Base-by-base conservation (phyloP, 208 protist genomes). In the Crithidia expoeki region DNA sequence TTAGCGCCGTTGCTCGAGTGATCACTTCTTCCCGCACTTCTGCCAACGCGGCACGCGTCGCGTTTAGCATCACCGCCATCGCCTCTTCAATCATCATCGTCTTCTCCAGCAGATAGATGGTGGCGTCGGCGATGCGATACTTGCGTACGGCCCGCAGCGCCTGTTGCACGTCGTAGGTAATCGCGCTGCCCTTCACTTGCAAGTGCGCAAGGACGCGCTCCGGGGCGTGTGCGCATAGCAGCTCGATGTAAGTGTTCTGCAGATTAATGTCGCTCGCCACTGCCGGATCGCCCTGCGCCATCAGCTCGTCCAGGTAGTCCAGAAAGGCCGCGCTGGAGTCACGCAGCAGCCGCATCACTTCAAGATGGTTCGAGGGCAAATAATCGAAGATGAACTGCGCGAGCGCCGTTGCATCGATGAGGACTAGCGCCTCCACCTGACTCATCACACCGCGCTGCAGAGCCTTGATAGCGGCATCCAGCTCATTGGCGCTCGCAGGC, bases 231-330 rank as follows among this genome's bases (percentile, higher is more conserved):
- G 74, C 70, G 57, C 84, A 92, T 3, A 93, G 72, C 0, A 95
- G 79, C 72, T 90, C 88, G 80, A 95, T 93, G 76, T 94, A 95
- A 4, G 74, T 85, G 68, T 92, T 90, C 68, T 95, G 90, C 57
- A 95, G 58, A 34, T 76, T 79, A 50, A 84, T 68, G 69, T 95
- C 86, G 30, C 49, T 78, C 49, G 72, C 55, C 10, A 88, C 79
- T 0, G 44, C 38, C 25, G 61, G 53, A 46, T 90, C 84, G 4
- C 65, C 76, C 40, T 85, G 92, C 16, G 67, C 79, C 38, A 92
- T 72, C 34, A 95, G 78, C 61, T 90, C 85, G 46, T 93, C 76
- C 2, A 95, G 74, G 69, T 93, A 95, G 34, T 78, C 63, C 19
- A 95, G 62, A 60, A 94, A 91, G 16, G 77, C 84, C 42, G 68